Conservation (phyloP, 148 eudicot genomes). For the Rhododendron griersonianum region DNA sequence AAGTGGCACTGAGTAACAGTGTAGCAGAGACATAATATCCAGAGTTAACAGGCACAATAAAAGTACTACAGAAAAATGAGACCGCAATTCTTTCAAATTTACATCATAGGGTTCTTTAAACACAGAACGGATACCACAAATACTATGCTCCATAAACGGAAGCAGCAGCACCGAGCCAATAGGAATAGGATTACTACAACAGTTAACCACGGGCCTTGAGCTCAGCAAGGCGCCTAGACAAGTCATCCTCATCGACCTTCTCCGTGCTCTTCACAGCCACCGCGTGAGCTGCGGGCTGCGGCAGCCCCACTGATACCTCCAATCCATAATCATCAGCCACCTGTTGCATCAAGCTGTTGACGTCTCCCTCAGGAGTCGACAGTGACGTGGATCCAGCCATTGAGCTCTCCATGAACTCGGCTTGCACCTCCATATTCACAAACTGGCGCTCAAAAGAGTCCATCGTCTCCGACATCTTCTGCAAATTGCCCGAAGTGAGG, state of each 20-base stretch:
- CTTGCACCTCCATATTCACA: conserved; percentile 83
- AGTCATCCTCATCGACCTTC: conserved; percentile 64
- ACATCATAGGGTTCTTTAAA: not conserved
- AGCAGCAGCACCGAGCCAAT: not conserved
- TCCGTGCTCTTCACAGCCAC: conserved; percentile 30
- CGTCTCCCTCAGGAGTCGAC: conserved; percentile 63
- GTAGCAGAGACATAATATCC: not conserved
- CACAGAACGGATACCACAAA: not conserved
- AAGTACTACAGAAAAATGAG: not conserved
- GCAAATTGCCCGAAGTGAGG: conserved; percentile 54
- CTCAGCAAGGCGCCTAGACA: conserved; percentile 66
- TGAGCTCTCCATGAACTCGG: conserved; percentile 72
- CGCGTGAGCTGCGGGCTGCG: conserved; percentile 60
- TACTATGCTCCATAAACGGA: not conserved
- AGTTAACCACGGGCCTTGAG: conserved; percentile 66
- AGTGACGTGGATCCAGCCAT: conserved; percentile 76
- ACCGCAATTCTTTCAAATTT: not conserved
- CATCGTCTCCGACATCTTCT: conserved; percentile 83
- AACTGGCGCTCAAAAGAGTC: conserved; percentile 71
- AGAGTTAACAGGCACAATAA: not conserved
- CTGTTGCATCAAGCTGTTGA: conserved; percentile 66
- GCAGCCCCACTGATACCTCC: conserved; percentile 74
- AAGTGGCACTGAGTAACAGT: not conserved
- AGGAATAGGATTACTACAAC: not conserved
- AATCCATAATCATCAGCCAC: conserved; percentile 75